Base-by-base conservation (phyloP, 2,329 filamentous ascomycete species). In the Rhynchosporium agropyri region DNA sequence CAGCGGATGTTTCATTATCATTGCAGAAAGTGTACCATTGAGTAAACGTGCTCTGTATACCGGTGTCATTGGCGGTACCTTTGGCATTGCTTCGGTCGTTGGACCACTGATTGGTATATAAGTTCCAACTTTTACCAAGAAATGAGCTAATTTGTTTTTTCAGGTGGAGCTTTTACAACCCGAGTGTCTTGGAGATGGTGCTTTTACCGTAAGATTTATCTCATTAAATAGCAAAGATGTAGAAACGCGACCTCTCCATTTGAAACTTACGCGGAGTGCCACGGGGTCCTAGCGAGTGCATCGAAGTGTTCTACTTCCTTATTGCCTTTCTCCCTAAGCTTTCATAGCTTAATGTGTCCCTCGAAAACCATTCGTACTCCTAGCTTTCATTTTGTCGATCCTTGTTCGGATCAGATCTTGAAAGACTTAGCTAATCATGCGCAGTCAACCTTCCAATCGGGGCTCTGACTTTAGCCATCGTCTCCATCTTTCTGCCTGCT, bases 131-230 rank as follows among this genome's bases (percentile, higher is more conserved):
- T 49, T 6, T 1, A 33, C 33, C 3, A 13, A 46, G 7, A 26
- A 2, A n/a, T 38, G 31, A 36, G 33, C 33, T 36, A 36, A 36
- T 48, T 59, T 28, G 55, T 40, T 6, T 15, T 33, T 10, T 2
- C 48, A 55, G 62, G 64, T 3, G 74, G 74, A n/a, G 68, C 69
- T 12, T 73, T 76, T 42, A 73, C 70, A 1, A 61, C 74, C 42
- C 72, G 74, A 0, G 76, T 79, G 0, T 71, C 75, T 1, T 70
- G 79, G 57, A 68, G 74, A 8, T 77, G 77, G 67, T 69, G 67
- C 33, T 69, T 70, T 29, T 70, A 80, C 29, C 58, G 62, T 64
- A 54, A 46, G 62, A 42, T 45, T 13, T 31, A n/a, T 40, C 48
- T 38, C 20, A 20, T 20, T 20, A 20, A 20, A 20, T 20, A 20